These are phyloP conservation scores for Vaccinium macrocarpon DNA, from an alignment of 148 eudicot species.

Conservation along the genomic window DNA sequence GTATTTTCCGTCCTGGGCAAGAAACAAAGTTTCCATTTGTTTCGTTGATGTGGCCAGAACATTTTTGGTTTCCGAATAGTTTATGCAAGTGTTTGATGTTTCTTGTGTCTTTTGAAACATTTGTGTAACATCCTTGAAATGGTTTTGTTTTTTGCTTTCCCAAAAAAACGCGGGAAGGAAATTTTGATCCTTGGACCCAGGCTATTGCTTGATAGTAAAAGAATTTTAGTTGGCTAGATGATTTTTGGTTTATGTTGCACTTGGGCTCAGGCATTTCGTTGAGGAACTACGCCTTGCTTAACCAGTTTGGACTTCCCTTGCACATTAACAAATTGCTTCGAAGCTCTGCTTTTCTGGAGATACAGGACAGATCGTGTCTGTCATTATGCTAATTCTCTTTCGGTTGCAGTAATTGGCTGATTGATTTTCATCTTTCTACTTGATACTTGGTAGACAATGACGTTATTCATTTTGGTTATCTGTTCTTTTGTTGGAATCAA, in stretches of 20 bases:
- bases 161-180: background rate
- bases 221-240: background rate
- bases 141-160: background rate
- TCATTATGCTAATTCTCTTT: slow-evolving; percentile 2
- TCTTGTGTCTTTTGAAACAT: background rate
- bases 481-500: slow-evolving; percentile 15
- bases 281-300: background rate
- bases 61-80: background rate
- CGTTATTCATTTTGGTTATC: background rate
- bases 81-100: background rate
- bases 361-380: slow-evolving; percentile 22
- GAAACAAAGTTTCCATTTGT: background rate
- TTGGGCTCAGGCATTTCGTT: background rate
- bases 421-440: background rate
- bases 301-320: background rate
- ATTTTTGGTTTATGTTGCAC: background rate
- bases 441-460: background rate
- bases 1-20: background rate
- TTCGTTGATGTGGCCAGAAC: background rate
- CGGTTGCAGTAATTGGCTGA: background rate
- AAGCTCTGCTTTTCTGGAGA: slow-evolving; percentile 16
- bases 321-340: background rate
- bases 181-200: background rate
- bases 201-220: background rate
- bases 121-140: background rate